Evolutionary conservation across 805 yeast genomes (phyloP).

Genomic region (Cyberlindnera subsufficiens): DNA sequence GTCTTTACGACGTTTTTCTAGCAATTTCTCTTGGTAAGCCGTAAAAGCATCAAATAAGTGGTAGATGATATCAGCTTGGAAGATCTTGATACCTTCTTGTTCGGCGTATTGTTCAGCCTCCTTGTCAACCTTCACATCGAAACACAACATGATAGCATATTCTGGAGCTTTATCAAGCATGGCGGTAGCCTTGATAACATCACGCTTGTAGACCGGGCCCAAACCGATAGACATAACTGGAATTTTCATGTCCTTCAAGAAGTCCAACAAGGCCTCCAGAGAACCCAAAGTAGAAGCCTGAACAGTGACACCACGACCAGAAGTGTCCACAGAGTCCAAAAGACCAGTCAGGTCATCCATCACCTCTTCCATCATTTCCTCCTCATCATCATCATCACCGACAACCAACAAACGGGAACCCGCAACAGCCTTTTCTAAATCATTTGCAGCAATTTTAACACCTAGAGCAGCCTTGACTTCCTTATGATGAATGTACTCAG

Average conservation of each 20-base stretch:
- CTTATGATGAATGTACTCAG: constrained; percentile 94
- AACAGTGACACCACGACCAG: constrained; percentile 96
- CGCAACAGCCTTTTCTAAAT: constrained; percentile 96
- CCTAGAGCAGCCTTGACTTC: constrained; percentile 99
- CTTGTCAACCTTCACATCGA: constrained; percentile 94
- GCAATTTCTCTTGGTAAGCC: constrained; percentile 80
- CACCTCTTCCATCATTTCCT: constrained; percentile 93
- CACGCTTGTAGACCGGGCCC: constrained; percentile 98
- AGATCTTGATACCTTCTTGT: constrained; percentile 85
- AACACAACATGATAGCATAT: constrained; percentile 95
- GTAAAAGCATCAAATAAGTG: constrained; percentile 94
- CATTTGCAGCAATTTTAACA: constrained; percentile 97
- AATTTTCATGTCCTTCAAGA: constrained; percentile 96
- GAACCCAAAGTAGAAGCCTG: constrained; percentile 99
- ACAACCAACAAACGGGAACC: constrained; percentile 95
- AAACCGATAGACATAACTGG: constrained; percentile 98
- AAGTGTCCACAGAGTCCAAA: constrained; percentile 87
- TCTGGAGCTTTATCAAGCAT: constrained; percentile 97
- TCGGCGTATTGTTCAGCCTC: constrained; percentile 98
- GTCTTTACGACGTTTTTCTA: constrained; percentile 88
- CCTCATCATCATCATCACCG: constrained; percentile 97
- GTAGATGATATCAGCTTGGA: constrained; percentile 94
- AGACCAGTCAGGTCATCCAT: constrained; percentile 97
- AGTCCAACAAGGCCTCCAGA: constrained; percentile 91
- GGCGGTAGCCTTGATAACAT: constrained; percentile 94